A percentile compares a stretch with the other conserved stretches of the same genome.
Evolutionary conservation across 805 yeast species (phyloP).

Genomic region (Starmerella powellii): DNA sequence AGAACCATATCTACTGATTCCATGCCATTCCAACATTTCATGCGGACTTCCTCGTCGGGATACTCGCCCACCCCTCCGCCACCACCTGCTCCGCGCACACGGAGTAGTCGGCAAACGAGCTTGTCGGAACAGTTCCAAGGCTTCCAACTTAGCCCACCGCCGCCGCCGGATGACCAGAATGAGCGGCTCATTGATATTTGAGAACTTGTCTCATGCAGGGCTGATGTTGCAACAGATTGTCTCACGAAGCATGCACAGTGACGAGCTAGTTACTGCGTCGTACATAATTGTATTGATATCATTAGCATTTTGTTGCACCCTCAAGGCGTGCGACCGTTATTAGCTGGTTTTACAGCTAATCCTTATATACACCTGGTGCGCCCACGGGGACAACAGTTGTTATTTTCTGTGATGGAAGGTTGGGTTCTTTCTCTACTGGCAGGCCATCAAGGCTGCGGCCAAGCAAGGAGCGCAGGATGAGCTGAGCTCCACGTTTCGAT

Average conservation of each 20-base stretch:
- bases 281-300: too few relatives aligned
- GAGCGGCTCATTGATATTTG: constrained; percentile 23
- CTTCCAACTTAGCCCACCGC: background rate
- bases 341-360: too few relatives aligned
- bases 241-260: too few relatives aligned
- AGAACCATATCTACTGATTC: background rate
- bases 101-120: background rate
- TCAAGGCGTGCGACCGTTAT: too few relatives aligned
- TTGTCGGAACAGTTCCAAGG: constrained; percentile 12
- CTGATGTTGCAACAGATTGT: too few relatives aligned
- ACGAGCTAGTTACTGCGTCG: too few relatives aligned
- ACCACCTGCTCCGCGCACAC: constrained; percentile 9
- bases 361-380: too few relatives aligned
- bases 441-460: constrained; percentile 41
- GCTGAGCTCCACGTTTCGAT: constrained; percentile 73
- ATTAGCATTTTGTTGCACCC: too few relatives aligned
- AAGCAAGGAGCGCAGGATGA: constrained; percentile 51
- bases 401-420: constrained; percentile 17
- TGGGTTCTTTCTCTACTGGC: constrained; percentile 30
- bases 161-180: constrained; percentile 12
- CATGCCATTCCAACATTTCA: background rate
- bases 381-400: constrained; percentile 15
- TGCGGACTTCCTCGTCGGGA: background rate
- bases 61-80: background rate
- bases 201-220: too few relatives aligned